Evolutionary conservation across 805 yeast species (phyloP), one percentile per base, ranked within the genome.

Genomic region (Schwanniomyces vanrijiae): DNA sequence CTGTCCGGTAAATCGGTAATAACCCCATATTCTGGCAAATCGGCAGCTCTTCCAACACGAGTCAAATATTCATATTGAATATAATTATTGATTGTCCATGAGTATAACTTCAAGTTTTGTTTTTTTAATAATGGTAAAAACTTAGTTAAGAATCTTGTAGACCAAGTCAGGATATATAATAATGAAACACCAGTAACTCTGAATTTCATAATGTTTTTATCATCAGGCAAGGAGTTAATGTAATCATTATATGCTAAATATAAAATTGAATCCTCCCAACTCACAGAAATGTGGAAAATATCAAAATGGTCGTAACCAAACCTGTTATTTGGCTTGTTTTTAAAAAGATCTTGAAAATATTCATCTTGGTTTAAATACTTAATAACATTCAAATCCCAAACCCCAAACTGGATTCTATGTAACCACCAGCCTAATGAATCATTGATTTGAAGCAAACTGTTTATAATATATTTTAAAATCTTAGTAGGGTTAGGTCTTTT

Each of bases 81-180:
- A n/a, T 41, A 45, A 34, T 50, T 66, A 51, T 73, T 73, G 40
- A 73, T 54, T 8, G 78, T 73, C 78, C 77, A 73, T 16, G 68
- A 58, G 46, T 56, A 69, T 33, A 73, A 55, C 42, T 60, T 61
- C 53, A 71, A 52, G 46, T 65, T 51, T 43, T 72, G 68, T 9
- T 50, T 45, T 48, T 60, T 61, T 21, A 62, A 49, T n/a, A 68
- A 55, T 0, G 78, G 78, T 44, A 72, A 49, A 52, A 73, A 72
- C 38, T 58, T 57, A 18, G 62, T 59, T 11, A 73, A 48, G 35
- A 70, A 73, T 2, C 60, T 68, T 2, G 49, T 38, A 1, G 70
- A 61, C 76, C 76, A 73, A 10, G 73, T 71, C 50, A 58, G 53
- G 24, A 71, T 53, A 49, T 73, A 71, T 28, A 71, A 51, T 24